Evolutionary conservation across 2,329 filamentous ascomycete species (phyloP).

Genomic region (Aspergillus latus): DNA sequence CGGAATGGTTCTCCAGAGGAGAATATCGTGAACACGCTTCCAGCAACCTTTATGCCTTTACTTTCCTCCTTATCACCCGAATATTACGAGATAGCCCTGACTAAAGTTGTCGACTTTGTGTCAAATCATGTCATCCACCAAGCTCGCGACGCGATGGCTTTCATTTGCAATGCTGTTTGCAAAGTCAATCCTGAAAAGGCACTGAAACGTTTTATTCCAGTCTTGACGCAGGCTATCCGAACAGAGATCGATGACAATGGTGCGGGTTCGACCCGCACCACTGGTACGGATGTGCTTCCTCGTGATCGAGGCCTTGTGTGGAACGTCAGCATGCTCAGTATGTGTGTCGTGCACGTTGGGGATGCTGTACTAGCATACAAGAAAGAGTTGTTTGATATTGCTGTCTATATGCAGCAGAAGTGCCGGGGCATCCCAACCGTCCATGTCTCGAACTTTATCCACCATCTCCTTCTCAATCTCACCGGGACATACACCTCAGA

Average conservation of each 20-base stretch:
- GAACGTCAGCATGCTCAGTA: conserved; percentile 95
- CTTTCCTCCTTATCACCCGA: conserved; percentile 90
- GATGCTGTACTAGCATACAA: conserved; percentile 86
- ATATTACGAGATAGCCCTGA: conserved; percentile 85
- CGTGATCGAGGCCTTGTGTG: conserved; percentile 91
- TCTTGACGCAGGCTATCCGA: conserved; percentile 86
- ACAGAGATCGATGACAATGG: conserved; percentile 97
- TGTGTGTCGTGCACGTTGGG: conserved; percentile 96
- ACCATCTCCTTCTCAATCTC: conserved; percentile 90
- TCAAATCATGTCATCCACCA: conserved; percentile 95
- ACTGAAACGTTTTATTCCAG: conserved; percentile 83
- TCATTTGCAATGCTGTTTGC: conserved; percentile 94
- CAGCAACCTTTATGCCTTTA: conserved; percentile 84
- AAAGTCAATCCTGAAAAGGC: conserved; percentile 95
- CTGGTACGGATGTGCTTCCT: conserved; percentile 87
- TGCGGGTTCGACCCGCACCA: conserved; percentile 90
- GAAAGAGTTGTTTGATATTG: conserved; percentile 84
- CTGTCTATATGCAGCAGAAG: conserved; percentile 92
- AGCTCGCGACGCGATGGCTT: conserved; percentile 95
- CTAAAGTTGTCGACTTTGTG: conserved; percentile 90
- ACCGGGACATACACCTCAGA: conserved; percentile 94
- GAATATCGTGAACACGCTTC: conserved; percentile 92
- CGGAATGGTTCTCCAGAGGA: conserved; percentile 92
- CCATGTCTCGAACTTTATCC: conserved; percentile 95
- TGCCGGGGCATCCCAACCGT: conserved; percentile 93